Evolutionary conservation across 1,284 basidiomycete genomes (phyloP).

Genomic region (Ustilago trichophora): DNA sequence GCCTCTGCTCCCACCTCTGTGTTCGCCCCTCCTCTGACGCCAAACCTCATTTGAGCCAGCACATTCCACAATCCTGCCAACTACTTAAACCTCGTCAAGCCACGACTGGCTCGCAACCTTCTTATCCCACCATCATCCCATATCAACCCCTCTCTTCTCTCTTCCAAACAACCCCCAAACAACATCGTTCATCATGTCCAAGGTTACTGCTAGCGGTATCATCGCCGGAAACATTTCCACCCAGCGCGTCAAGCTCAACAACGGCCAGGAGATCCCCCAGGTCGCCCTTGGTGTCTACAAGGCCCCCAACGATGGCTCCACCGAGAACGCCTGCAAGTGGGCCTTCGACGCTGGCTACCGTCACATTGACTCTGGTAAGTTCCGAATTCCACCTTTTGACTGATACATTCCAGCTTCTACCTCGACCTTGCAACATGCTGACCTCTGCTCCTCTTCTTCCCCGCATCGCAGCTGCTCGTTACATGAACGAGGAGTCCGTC

Average conservation of each 20-base stretch:
- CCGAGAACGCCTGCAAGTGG: conserved; percentile 65
- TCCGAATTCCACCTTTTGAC: no score
- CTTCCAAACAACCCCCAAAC: not conserved
- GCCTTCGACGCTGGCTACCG: conserved; percentile 65
- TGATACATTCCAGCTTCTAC: not conserved
- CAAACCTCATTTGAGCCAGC: conserved; percentile 5
- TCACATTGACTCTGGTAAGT: conserved; percentile 63
- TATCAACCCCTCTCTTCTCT: conserved; percentile 1
- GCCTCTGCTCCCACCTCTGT: no score
- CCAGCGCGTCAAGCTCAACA: conserved; percentile 63
- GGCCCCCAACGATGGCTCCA: conserved; percentile 65
- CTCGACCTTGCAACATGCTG: not conserved
- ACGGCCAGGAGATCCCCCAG: conserved; percentile 61
- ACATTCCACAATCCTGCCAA: conserved; percentile 1
- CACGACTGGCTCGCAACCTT: conserved; percentile 1
- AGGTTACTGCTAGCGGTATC: conserved; percentile 44
- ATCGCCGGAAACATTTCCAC: conserved; percentile 56
- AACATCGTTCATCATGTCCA: conserved; percentile 40
- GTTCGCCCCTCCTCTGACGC: not conserved
- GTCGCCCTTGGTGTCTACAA: conserved; percentile 66
- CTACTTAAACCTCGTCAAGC: conserved; percentile 40
- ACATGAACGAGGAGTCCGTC: conserved; percentile 66
- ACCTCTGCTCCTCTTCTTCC: not conserved
- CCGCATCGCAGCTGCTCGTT: conserved; percentile 49
- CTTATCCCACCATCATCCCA: conserved; percentile 12